Evolutionary conservation across 257 asterid species (phyloP).

Genomic region (Catharanthus roseus): DNA sequence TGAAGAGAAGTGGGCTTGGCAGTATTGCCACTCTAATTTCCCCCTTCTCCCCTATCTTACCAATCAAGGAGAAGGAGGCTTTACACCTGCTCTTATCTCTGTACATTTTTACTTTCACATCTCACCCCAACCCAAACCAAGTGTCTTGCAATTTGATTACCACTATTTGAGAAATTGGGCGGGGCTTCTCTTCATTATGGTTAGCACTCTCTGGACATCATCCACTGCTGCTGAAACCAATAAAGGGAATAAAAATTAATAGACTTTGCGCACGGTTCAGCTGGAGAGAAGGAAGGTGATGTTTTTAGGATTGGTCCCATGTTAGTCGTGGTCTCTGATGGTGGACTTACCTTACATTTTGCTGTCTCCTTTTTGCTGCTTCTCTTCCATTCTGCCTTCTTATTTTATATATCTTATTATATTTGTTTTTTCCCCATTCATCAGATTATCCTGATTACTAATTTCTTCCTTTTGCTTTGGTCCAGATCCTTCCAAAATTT

Average conservation of each 20-base stretch:
- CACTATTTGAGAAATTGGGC: too few species aligned
- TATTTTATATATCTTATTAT: not conserved
- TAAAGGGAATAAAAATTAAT: not conserved
- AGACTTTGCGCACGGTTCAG: too few species aligned
- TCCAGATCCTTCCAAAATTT: slow-evolving; percentile 77
- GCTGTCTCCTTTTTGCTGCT: not conserved
- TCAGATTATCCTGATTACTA: not conserved
- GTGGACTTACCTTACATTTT: not conserved
- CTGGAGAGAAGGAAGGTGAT: not conserved
- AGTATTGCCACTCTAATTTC: not conserved
- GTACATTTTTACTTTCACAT: too few species aligned
- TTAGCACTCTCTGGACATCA: not conserved
- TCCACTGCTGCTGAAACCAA: not conserved
- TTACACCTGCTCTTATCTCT: not conserved
- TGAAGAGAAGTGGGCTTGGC: not conserved
- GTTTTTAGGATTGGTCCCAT: not conserved
- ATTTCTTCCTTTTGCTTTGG: slow-evolving; percentile 17
- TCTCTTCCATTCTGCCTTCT: not conserved
- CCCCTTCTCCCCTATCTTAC: not conserved
- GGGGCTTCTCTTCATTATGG: not conserved
- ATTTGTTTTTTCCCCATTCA: not conserved
- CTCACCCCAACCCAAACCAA: too few species aligned
- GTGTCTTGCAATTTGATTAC: too few species aligned
- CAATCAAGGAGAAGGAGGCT: not conserved
- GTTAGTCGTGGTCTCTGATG: not conserved